phyloP scores from a whole-genome alignment of 495 filamentous ascomycete genomes.

The Penicillium turbatum region DNA sequence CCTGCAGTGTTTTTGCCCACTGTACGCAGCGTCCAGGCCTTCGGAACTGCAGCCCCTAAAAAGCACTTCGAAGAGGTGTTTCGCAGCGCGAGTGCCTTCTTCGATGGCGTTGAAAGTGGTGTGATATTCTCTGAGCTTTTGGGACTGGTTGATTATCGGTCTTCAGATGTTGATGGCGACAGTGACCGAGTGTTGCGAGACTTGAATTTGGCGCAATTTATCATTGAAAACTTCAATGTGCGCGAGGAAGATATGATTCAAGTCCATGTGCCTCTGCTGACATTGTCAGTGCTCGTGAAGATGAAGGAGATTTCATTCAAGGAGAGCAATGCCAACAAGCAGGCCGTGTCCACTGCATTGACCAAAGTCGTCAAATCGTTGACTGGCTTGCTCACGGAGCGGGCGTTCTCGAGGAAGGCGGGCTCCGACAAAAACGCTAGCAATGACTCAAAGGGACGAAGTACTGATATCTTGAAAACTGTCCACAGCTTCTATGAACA shows the following conservation, averaged over 20 bases:
- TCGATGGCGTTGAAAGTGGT: slow-evolving; percentile 92
- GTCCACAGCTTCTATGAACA: slow-evolving; percentile 61
- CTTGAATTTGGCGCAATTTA: slow-evolving; percentile 73
- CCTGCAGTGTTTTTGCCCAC: slow-evolving; percentile 83
- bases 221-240: slow-evolving; percentile 84
- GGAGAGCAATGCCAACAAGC: slow-evolving; percentile 16
- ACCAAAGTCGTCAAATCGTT: slow-evolving; percentile 33
- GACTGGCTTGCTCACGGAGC: slow-evolving; percentile 61
- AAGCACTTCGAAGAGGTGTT: slow-evolving; percentile 80
- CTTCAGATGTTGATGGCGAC: slow-evolving; percentile 31
- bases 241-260: slow-evolving; percentile 93
- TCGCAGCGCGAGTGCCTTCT: slow-evolving; percentile 89
- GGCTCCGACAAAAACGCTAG: slow-evolving; percentile 21
- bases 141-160: slow-evolving; percentile 37
- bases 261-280: slow-evolving; percentile 73
- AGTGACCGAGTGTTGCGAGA: slow-evolving; percentile 43
- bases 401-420: slow-evolving; percentile 55
- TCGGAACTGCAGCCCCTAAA: slow-evolving; percentile 56
- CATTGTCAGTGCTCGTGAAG: slow-evolving; percentile 62
- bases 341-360: slow-evolving; percentile 24
- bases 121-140: slow-evolving; percentile 87
- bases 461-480: slow-evolving; percentile 51
- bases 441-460: slow-evolving; percentile 20
- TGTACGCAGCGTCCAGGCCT: slow-evolving; percentile 70
- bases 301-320: slow-evolving; percentile 29